Base-by-base conservation (phyloP, 495 filamentous ascomycete species). In the Haplographium delicatum region DNA sequence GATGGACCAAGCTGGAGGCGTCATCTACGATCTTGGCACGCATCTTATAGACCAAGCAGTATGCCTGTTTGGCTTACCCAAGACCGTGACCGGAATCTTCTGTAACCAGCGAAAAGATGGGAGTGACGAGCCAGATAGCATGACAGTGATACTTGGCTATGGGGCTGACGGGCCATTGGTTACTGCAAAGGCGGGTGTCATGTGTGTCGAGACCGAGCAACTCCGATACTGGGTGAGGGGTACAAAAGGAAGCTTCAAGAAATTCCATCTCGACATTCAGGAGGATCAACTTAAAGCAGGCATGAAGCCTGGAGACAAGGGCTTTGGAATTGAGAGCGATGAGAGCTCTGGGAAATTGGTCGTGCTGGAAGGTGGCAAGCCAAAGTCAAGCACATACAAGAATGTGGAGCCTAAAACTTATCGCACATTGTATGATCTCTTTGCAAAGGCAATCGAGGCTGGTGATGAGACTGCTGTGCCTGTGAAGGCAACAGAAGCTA, bases 1-100 rank as follows among this genome's bases (percentile, higher is more conserved):
- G 7, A 74, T 84, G 44, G 56, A 61, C 11, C 74, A 84, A 23
- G 89, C 82, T 25, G 83, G 85, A 9, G 85, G 87, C 16, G 81
- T 78, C 19, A 69, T 94, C 26, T 91, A 86, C 60, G 91, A 95
- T 64, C 73, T 96, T 7, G 91, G 91, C 44, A 80, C 84, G 4
- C 91, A 96, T 62, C 71, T 91, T 27, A 70, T 95, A 18, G 88
- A 94, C 66, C 90, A 95, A 65, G 82, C 78, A 0, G 83, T 86
- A 62, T 72, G 80, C 13, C 66, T 88, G n/a, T 88, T 95, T 60
- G 91, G 90, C 9, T 63, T 84, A 58, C 91, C 91, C 16, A 67
- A 76, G 30, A 68, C 69, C 8, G 75, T 95, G 1, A 87, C 79
- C 9, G 89, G 69, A 2, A 80, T 86, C 57, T 72, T 93, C 25